Evolutionary conservation across 2,329 filamentous ascomycete genomes (phyloP), one percentile per base, ranked within the genome.

Genomic region (Beauveria varroae): DNA sequence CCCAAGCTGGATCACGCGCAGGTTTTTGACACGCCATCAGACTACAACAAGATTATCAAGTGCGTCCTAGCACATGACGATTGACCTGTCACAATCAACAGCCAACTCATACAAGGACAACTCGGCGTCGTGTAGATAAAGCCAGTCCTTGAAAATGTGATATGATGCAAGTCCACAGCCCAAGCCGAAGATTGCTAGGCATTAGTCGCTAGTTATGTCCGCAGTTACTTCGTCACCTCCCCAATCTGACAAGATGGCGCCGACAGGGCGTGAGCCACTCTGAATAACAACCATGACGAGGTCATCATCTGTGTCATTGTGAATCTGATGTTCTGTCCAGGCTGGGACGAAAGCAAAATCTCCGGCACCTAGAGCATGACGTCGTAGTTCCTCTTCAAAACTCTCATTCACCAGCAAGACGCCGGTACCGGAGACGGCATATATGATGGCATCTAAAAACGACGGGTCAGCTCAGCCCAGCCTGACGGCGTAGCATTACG

Each of bases 261-360:
- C 84, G 1, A 85, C 78, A 0, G 87, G 86, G 60, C 78, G 76
- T 2, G 80, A 70, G 0, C 86, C 87, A 65, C 81, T 85, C 24
- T 86, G 79, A 5, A 85, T 83, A 50, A 90, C 80, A 12, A 89
- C 80, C 84, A 86, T 89, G 43, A 85, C 80, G 2, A 87, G 74
- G 52, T 87, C 84, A 55, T 68, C 71, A 49, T 86, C 83, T 1
- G 81, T 80, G 43, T 89, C 82, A 67, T 91, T 91, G 22, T 86
- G 76, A 59, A 87, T 81, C 70, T 90, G 86, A 72, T 91, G 86
- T 70, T 91, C 87, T 0, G 84, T 83, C 78, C 81, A 89, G 0
- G 86, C 82, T 0, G 88, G 88, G 14, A 91, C 81, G 60, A 89
- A 79, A 3, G 86, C 86, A 71, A 89, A 91, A 70, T 90, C 87